A percentile compares a stretch with the other conserved stretches of the same genome.
Conservation (phyloP, 805 yeast genomes). For the Monosporozyma aquatica region DNA sequence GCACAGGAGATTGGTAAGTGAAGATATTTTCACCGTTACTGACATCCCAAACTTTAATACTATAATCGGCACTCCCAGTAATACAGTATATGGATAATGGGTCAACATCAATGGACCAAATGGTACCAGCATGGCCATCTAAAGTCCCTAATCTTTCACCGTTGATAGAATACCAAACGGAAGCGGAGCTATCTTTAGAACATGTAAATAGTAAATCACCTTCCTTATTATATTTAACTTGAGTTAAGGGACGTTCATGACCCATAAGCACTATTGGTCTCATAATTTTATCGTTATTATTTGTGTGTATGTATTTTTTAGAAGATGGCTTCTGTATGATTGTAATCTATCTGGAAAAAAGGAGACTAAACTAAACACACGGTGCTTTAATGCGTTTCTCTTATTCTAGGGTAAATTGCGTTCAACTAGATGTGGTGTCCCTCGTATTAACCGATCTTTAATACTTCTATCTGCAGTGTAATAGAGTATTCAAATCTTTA, state of each 20-base stretch:
- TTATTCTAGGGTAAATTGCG: too few relatives aligned
- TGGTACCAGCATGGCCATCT: slow-evolving; percentile 83
- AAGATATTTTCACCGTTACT: slow-evolving; percentile 65
- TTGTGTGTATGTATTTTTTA: too few relatives aligned
- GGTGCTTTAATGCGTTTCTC: too few relatives aligned
- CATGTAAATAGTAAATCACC: slow-evolving; percentile 91
- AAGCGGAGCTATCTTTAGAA: slow-evolving; percentile 82
- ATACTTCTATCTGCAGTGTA: too few relatives aligned
- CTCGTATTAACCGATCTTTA: too few relatives aligned
- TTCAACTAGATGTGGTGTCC: too few relatives aligned
- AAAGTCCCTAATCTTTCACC: slow-evolving; percentile 96
- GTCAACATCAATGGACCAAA: slow-evolving; percentile 89
- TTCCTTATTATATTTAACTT: slow-evolving; percentile 88
- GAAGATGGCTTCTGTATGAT: too few relatives aligned
- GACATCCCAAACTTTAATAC: slow-evolving; percentile 77
- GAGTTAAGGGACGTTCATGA: slow-evolving; percentile 95
- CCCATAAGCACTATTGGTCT: slow-evolving; percentile 75
- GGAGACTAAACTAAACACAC: too few relatives aligned
- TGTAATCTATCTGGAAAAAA: too few relatives aligned
- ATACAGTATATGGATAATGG: slow-evolving; percentile 54
- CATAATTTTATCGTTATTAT: slow-evolving; percentile 23
- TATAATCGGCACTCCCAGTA: slow-evolving; percentile 88
- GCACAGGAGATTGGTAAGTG: slow-evolving; percentile 68
- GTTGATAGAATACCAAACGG: slow-evolving; percentile 88
- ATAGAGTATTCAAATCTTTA: too few relatives aligned